Evolutionary conservation across 345 rosid species (phyloP).

Genomic region (Capsella bursapastoris): DNA sequence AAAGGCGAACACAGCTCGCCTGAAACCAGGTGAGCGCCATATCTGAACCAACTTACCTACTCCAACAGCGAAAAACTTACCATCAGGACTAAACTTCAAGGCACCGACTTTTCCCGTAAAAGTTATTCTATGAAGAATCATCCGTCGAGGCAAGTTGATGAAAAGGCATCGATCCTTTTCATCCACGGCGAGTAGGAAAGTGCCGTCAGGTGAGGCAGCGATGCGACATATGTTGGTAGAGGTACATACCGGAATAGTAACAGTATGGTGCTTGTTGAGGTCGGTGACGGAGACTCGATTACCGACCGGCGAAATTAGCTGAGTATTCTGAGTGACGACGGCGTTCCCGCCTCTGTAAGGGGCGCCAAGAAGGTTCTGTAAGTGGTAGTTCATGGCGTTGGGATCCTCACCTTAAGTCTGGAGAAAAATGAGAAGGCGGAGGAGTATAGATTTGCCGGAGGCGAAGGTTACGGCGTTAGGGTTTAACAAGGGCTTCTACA

Average conservation of each 20-base stretch:
- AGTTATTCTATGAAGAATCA: conserved; percentile 73
- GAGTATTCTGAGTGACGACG: conserved; percentile 62
- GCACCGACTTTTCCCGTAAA: conserved; percentile 66
- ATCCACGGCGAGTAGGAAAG: conserved; percentile 78
- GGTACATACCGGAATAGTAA: conserved; percentile 64
- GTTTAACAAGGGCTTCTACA: conserved; percentile 29
- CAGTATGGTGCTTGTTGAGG: conserved; percentile 73
- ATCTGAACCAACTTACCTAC: conserved; percentile 84
- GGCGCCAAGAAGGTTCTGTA: conserved; percentile 86
- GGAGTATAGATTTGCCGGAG: conserved; percentile 15
- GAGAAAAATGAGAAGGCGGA: conserved; percentile 5
- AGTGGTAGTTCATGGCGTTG: conserved; percentile 74
- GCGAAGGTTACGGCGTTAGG: conserved; percentile 37
- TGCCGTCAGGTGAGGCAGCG: conserved; percentile 81
- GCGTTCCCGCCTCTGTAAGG: conserved; percentile 94
- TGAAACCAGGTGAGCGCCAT: conserved; percentile 89
- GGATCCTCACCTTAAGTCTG: conserved; percentile 17
- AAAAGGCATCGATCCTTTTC: conserved; percentile 79
- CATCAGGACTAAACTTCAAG: conserved; percentile 75
- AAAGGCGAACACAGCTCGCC: conserved; percentile 71
- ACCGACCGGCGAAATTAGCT: conserved; percentile 81
- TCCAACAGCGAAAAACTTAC: conserved; percentile 77
- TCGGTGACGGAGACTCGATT: conserved; percentile 91
- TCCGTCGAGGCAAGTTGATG: conserved; percentile 75
- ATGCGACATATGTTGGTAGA: conserved; percentile 76